Evolutionary conservation across 768 basidiomycete genomes (phyloP).

Genomic region (Tricholoma sp.): DNA sequence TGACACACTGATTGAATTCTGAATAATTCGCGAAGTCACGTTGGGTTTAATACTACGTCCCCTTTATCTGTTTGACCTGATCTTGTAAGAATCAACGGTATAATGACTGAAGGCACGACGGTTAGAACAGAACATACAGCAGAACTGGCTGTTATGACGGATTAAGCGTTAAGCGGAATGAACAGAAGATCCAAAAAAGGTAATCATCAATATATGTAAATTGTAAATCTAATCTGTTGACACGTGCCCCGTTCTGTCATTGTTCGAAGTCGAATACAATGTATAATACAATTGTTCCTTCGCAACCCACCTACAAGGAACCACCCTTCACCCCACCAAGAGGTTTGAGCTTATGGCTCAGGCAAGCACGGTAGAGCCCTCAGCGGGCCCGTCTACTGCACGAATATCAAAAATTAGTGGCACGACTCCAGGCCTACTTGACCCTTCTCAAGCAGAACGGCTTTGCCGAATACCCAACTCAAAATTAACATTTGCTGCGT

Average conservation of each 20-base stretch:
- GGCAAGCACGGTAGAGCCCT: constrained; percentile 3
- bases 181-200: neutral
- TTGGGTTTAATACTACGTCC: too few relatives aligned
- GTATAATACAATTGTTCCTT: too few relatives aligned
- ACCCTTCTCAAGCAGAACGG: constrained; percentile 55
- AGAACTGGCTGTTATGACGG: too few relatives aligned
- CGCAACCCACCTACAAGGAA: neutral
- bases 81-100: too few relatives aligned
- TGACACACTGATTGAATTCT: neutral
- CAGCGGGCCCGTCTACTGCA: constrained; percentile 18
- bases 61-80: too few relatives aligned
- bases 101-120: too few relatives aligned
- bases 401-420: constrained; percentile 30
- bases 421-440: constrained; percentile 57
- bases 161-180: too few relatives aligned
- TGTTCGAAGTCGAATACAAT: too few relatives aligned
- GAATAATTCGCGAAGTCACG: neutral
- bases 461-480: constrained; percentile 58
- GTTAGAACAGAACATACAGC: neutral
- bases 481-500: constrained; percentile 67
- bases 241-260: neutral
- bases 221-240: neutral
- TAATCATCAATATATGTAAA: too few relatives aligned
- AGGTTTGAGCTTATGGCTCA: neutral
- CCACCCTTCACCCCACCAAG: neutral